Percentiles rank a stretch among this genome's conserved stretches.
Evolutionary conservation across 108 stramenopile genomes (phyloP).

Genomic region (Aurantiochytrium sp.): DNA sequence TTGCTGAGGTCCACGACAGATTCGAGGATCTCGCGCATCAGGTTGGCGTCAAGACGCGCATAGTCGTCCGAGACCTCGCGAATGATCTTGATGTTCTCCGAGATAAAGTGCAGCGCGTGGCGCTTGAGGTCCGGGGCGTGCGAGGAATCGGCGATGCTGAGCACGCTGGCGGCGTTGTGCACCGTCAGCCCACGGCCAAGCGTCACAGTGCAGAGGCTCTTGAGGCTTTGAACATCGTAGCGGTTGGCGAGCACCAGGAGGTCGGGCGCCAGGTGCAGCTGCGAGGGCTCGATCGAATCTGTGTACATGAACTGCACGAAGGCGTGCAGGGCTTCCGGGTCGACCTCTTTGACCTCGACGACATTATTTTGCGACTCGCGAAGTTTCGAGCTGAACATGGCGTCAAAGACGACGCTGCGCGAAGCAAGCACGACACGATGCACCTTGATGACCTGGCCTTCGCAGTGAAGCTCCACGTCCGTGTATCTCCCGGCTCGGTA

Average conservation of each 20-base stretch:
- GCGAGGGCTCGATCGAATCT: background rate
- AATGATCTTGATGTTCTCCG: background rate
- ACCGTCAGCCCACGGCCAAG: background rate
- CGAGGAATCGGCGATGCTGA: background rate
- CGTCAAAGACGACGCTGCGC: constrained; percentile 8
- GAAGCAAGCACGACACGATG: constrained; percentile 24
- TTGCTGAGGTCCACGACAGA: background rate
- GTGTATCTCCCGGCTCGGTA: background rate
- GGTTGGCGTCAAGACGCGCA: background rate
- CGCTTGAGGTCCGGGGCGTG: background rate
- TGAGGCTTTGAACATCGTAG: background rate
- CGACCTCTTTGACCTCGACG: constrained; percentile 27
- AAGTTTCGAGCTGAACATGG: constrained; percentile 10
- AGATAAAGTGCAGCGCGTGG: background rate
- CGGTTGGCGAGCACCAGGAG: background rate
- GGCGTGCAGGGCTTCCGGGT: constrained; percentile 1
- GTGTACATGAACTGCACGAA: constrained; percentile 27
- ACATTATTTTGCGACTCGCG: background rate
- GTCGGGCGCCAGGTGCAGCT: background rate
- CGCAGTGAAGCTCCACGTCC: constrained; percentile 20
- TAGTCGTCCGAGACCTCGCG: background rate
- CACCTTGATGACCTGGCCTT: background rate
- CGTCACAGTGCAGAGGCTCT: background rate
- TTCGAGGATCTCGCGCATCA: background rate
- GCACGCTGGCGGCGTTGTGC: background rate